Evolutionary conservation across 768 basidiomycete genomes (phyloP).

Genomic region (Paxillus rubicundulus): DNA sequence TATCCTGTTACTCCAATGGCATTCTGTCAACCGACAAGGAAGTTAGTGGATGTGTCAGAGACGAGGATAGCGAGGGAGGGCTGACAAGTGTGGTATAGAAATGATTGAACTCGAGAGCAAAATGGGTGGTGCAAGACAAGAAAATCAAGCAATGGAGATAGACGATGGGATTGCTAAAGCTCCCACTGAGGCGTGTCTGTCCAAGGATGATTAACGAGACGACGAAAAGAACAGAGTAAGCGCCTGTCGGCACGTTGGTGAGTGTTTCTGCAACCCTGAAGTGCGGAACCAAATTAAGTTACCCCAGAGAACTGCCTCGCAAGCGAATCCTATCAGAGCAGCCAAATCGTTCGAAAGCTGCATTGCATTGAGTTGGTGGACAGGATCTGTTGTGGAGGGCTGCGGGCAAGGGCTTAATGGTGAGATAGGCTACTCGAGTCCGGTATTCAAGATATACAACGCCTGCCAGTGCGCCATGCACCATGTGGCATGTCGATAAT

Average conservation of each 20-base stretch:
- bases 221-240: conserved; percentile 28
- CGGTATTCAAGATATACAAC: background rate
- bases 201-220: conserved; percentile 26
- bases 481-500: background rate
- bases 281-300: background rate
- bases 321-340: conserved; percentile 37
- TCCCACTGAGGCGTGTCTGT: conserved; percentile 6
- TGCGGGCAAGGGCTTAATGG: background rate
- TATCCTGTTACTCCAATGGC: conserved; percentile 26
- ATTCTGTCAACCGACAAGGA: conserved; percentile 11
- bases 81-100: conserved; percentile 34
- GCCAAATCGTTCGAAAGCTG: conserved; percentile 29
- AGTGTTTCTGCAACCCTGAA: background rate
- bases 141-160: conserved; percentile 32
- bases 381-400: background rate
- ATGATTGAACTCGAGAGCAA: conserved; percentile 37
- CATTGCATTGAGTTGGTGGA: conserved; percentile 12
- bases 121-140: conserved; percentile 31
- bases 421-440: background rate
- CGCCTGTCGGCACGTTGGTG: conserved; percentile 2
- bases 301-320: conserved; percentile 39
- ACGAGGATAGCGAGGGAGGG: background rate
- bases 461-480: too few species aligned
- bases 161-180: conserved; percentile 25
- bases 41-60: background rate